These are phyloP conservation scores for Phenoliferia sp. DNA, from an alignment of 1,284 basidiomycete genomes.

Conservation along the genomic window DNA sequence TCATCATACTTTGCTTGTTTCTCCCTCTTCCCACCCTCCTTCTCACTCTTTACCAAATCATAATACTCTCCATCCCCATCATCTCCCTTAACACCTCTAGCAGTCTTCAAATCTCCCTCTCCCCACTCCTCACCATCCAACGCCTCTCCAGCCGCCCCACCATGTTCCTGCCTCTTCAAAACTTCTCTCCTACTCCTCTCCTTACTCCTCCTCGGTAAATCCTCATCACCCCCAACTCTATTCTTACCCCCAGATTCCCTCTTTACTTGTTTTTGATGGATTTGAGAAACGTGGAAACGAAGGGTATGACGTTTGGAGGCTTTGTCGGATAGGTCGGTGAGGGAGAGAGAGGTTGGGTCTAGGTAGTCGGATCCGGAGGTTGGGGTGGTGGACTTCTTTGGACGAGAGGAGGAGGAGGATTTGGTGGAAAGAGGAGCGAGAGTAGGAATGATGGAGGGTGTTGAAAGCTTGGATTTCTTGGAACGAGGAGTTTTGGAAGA, in stretches of 20 bases:
- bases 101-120: constrained; percentile 51
- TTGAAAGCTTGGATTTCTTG: not conserved
- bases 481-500: not conserved
- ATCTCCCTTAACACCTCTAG: constrained; percentile 39
- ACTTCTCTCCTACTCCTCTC: constrained; percentile 48
- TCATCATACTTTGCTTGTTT: constrained; percentile 78
- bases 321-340: constrained; percentile 75
- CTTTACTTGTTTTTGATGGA: constrained; percentile 61
- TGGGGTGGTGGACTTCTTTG: not conserved
- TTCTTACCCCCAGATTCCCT: constrained; percentile 51
- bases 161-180: constrained; percentile 45
- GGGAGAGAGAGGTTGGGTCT: constrained; percentile 63
- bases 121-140: constrained; percentile 46
- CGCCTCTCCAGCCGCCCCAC: constrained; percentile 31
- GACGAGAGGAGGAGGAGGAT: constrained; percentile 48
- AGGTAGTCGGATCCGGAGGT: constrained; percentile 51
- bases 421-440: constrained; percentile 58
- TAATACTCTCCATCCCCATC: constrained; percentile 65
- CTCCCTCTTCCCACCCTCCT: constrained; percentile 64
- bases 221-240: constrained; percentile 64
- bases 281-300: constrained; percentile 78
- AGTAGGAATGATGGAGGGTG: constrained; percentile 7
- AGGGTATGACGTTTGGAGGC: constrained; percentile 68
- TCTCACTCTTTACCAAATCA: constrained; percentile 70
- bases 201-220: constrained; percentile 64